A percentile compares a stretch with the other conserved stretches of the same genome.
Evolutionary conservation across 73 alveolate species (phyloP).

Genomic region (Uronychia setigera): DNA sequence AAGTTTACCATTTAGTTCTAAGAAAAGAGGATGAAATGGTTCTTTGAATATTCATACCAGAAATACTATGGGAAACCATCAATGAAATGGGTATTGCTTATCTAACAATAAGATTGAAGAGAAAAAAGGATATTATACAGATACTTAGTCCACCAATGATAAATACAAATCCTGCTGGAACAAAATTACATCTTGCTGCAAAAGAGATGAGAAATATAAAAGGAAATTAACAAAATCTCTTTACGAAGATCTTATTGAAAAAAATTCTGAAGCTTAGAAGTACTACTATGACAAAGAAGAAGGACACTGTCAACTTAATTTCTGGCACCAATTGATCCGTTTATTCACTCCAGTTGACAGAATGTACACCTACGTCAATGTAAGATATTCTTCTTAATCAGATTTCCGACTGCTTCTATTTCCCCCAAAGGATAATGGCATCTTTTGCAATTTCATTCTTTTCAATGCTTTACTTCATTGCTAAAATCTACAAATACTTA

Average conservation of each 20-base stretch:
- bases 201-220: no score
- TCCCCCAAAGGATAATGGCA: slow-evolving; percentile 1
- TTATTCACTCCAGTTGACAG: background rate
- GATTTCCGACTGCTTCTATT: background rate
- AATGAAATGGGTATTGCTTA: background rate
- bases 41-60: background rate
- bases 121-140: background rate
- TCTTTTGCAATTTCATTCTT: background rate
- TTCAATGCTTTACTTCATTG: background rate
- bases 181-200: background rate
- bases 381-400: no score
- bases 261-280: background rate
- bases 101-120: background rate
- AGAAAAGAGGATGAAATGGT: background rate
- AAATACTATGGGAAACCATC: background rate
- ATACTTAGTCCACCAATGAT: no score
- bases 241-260: background rate
- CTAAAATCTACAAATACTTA: background rate
- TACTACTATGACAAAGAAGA: background rate
- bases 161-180: background rate
- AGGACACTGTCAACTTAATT: background rate
- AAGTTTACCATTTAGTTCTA: background rate
- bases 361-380: background rate
- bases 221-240: background rate
- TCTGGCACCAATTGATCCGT: background rate